Evolutionary conservation across 352 stramenopile genomes (phyloP).

Genomic region (Phytophthora syringae): DNA sequence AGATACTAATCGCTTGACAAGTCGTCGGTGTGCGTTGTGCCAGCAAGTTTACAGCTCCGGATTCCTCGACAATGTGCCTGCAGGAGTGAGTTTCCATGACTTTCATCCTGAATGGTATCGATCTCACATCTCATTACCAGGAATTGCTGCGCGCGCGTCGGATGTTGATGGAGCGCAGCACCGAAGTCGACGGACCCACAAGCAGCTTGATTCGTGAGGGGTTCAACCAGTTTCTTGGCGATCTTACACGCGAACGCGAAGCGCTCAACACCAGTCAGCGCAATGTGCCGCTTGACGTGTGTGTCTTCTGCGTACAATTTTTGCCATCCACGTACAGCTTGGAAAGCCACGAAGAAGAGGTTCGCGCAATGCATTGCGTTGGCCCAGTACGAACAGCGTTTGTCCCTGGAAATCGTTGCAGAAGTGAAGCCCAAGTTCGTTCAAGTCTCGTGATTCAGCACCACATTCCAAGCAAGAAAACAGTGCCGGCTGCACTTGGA

Average conservation of each 20-base stretch:
- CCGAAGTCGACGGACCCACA: conserved; percentile 14
- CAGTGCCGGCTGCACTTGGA: background rate
- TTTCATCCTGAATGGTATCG: background rate
- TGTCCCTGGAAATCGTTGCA: conserved; percentile 3
- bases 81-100: conserved; percentile 39
- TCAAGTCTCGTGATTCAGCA: conserved; percentile 74
- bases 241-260: conserved; percentile 46
- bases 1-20: conserved; percentile 6
- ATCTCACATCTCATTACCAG: conserved; percentile 22
- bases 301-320: conserved; percentile 58
- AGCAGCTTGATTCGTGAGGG: conserved; percentile 38
- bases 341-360: conserved; percentile 33
- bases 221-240: conserved; percentile 56
- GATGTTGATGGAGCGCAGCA: conserved; percentile 58
- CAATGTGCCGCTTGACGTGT: conserved; percentile 49
- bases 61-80: conserved; percentile 56
- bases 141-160: conserved; percentile 59
- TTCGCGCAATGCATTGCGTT: conserved; percentile 3
- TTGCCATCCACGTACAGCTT: conserved; percentile 55
- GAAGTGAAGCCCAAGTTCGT: conserved; percentile 5
- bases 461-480: conserved; percentile 32
- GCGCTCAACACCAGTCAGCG: conserved; percentile 25
- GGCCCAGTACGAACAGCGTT: conserved; percentile 5
- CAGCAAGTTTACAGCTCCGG: conserved; percentile 55
- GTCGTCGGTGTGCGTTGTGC: conserved; percentile 55